Evolutionary conservation across 2,329 filamentous ascomycete species (phyloP), one percentile per base, ranked within the genome.

Genomic region (Mollisia scopiformis): DNA sequence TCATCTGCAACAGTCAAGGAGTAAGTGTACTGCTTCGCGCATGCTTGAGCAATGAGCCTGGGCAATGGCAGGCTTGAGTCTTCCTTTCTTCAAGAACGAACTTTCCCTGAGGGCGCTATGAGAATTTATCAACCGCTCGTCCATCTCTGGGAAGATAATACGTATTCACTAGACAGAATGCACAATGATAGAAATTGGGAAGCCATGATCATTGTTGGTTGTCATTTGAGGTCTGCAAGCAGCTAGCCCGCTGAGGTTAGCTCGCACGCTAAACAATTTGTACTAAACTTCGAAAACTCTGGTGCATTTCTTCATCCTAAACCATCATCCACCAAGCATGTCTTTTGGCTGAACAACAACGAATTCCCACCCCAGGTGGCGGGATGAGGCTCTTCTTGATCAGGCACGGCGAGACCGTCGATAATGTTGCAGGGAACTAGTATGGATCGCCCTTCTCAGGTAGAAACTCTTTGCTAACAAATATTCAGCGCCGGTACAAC

Each of bases 341-440:
- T 61, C 61, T 62, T 21, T 49, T 31, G 62, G 59, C 43, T 71
- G 63, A 68, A 66, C 56, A 62, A 60, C 52, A 33, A 60, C 28
- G 21, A 49, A 57, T 66, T 63, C 58, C 54, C 57, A 57, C 56
- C 68, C 66, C 62, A 60, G 41, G 64, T 55, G 65, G 66, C 63
- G 66, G 71, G 61, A 85, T 89, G 84, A 83, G 82, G 71, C 75
- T 97, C 58, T 87, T 93, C 70, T 82, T 97, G 69, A 86, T 96
- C 70, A 88, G 93, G 59, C 93, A 97, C 80, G 93, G 89, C 72
- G 93, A 97, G 78, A 94, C 92, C 16, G 90, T 96, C 66, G 91
- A 97, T 77, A 97, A 97, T 75, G 89, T 95, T 61, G 89, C 89
- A 41, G 84, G 88, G 57, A 77, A 91, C 62, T 93, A 90, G 89